phyloP scores from a whole-genome alignment of 306 rosid genomes.

The Malus asiatica region DNA sequence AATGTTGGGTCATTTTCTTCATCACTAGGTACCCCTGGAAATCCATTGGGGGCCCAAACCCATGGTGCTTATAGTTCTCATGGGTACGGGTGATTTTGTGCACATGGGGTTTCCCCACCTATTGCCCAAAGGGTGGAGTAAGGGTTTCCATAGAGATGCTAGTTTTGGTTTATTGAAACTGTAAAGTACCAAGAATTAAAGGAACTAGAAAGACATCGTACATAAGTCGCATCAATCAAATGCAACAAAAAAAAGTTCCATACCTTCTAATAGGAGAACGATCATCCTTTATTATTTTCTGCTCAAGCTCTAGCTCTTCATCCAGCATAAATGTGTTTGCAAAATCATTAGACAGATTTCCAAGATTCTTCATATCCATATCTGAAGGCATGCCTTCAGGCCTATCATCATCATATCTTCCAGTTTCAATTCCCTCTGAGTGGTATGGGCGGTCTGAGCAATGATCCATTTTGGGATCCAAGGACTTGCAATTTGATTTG shows the following conservation, averaged over 20 bases:
- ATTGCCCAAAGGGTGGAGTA: not conserved
- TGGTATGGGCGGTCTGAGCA: conserved; percentile 8
- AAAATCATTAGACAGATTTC: conserved; percentile 62
- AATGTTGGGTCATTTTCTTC: not conserved
- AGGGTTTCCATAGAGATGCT: not conserved
- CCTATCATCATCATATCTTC: conserved; percentile 19
- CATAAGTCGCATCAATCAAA: not conserved
- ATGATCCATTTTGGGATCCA: conserved; percentile 14
- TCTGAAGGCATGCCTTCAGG: conserved; percentile 30
- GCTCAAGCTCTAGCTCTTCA: conserved; percentile 91
- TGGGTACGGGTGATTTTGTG: not conserved
- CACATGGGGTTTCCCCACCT: not conserved
- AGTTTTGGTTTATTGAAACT: not conserved
- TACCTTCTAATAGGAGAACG: conserved; percentile 58
- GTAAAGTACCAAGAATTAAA: not conserved
- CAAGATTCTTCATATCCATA: conserved; percentile 31
- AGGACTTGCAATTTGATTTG: conserved; percentile 16
- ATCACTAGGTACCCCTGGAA: not conserved
- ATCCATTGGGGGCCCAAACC: not conserved
- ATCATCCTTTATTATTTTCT: conserved; percentile 39
- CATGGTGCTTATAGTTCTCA: not conserved
- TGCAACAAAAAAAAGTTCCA: not conserved
- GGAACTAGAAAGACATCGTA: not conserved
- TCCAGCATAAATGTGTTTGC: conserved; percentile 87
- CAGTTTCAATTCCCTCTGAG: conserved; percentile 25